Percentiles rank a stretch among this genome's conserved stretches.
phyloP scores from a whole-genome alignment of 495 filamentous ascomycete species.

The Rhypophila decipiens region DNA sequence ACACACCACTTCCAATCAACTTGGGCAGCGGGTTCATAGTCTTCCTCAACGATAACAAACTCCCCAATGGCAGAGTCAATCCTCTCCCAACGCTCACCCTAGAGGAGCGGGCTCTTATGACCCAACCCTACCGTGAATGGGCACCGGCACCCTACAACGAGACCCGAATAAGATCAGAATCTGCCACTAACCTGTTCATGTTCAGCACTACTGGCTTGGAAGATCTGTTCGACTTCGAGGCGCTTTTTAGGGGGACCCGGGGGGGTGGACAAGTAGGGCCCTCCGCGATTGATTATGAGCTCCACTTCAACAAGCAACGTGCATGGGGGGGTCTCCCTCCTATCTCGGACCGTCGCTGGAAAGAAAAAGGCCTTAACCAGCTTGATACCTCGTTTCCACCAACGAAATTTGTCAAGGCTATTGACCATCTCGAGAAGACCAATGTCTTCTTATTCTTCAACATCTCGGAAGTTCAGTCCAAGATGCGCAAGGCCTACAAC shows the following conservation, averaged over 20 bases:
- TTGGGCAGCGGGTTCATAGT: neutral
- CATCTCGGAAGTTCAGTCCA: neutral
- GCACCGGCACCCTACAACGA: slow-evolving; percentile 16
- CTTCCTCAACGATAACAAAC: slow-evolving; percentile 6
- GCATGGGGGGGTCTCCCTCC: slow-evolving; percentile 9
- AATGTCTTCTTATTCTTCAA: slow-evolving; percentile 6
- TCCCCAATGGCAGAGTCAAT: slow-evolving; percentile 5
- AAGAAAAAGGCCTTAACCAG: slow-evolving; percentile 7
- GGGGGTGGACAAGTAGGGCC: neutral
- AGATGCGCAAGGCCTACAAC: slow-evolving; percentile 7
- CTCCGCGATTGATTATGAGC: slow-evolving; percentile 4
- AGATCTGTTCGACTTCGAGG: slow-evolving; percentile 1
- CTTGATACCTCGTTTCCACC: too few relatives aligned
- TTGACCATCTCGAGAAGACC: slow-evolving; percentile 4
- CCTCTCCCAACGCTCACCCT: slow-evolving; percentile 6
- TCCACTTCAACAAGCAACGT: slow-evolving; percentile 2
- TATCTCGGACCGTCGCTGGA: slow-evolving; percentile 12
- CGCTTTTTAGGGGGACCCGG: too few relatives aligned
- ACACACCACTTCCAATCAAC: slow-evolving; percentile 7
- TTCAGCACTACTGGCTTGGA: slow-evolving; percentile 4
- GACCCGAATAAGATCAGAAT: slow-evolving; percentile 2
- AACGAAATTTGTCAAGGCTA: slow-evolving; percentile 9
- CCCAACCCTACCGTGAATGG: slow-evolving; percentile 11
- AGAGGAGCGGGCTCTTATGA: neutral
- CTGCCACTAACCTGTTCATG: slow-evolving; percentile 1